Evolutionary conservation across 768 basidiomycete species (phyloP).

Genomic region (Panaeolus papilionaceus): DNA sequence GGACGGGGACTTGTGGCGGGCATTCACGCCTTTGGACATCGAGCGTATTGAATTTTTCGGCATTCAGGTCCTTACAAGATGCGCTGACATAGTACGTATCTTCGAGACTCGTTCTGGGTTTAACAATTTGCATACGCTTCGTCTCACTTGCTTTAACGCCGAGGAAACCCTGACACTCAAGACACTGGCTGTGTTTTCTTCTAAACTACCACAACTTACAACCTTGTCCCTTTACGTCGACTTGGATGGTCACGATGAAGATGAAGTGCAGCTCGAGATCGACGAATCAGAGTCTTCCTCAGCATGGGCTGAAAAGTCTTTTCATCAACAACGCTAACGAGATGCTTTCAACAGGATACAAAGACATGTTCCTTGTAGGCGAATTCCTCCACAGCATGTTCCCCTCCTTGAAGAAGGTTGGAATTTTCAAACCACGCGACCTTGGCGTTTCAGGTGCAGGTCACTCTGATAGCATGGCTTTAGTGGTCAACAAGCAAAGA

Average conservation of each 20-base stretch:
- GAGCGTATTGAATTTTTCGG: background rate
- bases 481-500: no score
- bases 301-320: background rate
- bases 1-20: background rate
- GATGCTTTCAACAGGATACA: background rate
- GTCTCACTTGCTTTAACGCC: background rate
- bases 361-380: background rate
- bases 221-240: background rate
- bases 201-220: background rate
- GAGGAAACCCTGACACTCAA: background rate
- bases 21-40: background rate
- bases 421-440: background rate
- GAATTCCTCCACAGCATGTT: background rate
- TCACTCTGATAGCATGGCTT: no score
- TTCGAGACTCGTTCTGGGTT: background rate
- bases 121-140: background rate
- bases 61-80: background rate
- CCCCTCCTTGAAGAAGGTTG: background rate
- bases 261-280: background rate
- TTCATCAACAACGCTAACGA: constrained; percentile 5
- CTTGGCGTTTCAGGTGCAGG: background rate
- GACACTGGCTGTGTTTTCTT: background rate
- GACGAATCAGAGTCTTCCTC: background rate
- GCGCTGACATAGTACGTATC: background rate
- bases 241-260: no score